Evolutionary conservation across 2,329 filamentous ascomycete genomes (phyloP).

Genomic region (Ceratocystis colombiana): DNA sequence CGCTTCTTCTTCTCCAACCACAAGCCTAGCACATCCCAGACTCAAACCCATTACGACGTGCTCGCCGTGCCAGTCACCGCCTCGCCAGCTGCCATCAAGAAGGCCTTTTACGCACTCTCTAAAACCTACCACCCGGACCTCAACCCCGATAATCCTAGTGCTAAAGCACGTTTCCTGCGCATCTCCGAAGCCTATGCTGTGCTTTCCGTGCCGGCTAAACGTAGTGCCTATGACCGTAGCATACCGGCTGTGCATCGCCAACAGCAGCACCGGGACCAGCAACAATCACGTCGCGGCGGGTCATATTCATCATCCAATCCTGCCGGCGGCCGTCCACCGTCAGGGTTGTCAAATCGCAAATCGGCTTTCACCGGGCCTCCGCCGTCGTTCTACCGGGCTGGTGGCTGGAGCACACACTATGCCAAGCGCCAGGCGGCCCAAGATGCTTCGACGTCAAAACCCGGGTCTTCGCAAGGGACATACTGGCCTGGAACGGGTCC

Average conservation of each 20-base stretch:
- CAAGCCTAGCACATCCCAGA: constrained; percentile 2
- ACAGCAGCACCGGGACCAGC: constrained; percentile 29
- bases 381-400: constrained; percentile 74
- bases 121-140: constrained; percentile 88
- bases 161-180: constrained; percentile 66
- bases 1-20: constrained; percentile 26
- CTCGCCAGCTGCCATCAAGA: constrained; percentile 70
- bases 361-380: constrained; percentile 75
- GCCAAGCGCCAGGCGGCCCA: constrained; percentile 50
- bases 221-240: constrained; percentile 66
- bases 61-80: constrained; percentile 63
- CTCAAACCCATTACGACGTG: constrained; percentile 66
- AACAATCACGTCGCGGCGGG: constrained; percentile 30
- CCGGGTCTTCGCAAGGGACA: constrained; percentile 13
- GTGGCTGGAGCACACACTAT: constrained; percentile 61
- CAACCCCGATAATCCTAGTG: constrained; percentile 64
- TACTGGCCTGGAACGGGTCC: constrained; percentile 43
- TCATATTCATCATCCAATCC: constrained; percentile 51
- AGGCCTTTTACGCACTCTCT: constrained; percentile 85
- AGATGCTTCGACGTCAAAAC: constrained; percentile 34
- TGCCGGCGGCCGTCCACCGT: constrained; percentile 66
- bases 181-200: constrained; percentile 76
- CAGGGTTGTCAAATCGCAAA: constrained; percentile 66
- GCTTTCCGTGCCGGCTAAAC: constrained; percentile 63
- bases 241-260: constrained; percentile 31